Percentiles rank a stretch among this genome's conserved stretches.
phyloP scores from a whole-genome alignment of 2,329 filamentous ascomycete genomes.

The Phialophora chinensis region DNA sequence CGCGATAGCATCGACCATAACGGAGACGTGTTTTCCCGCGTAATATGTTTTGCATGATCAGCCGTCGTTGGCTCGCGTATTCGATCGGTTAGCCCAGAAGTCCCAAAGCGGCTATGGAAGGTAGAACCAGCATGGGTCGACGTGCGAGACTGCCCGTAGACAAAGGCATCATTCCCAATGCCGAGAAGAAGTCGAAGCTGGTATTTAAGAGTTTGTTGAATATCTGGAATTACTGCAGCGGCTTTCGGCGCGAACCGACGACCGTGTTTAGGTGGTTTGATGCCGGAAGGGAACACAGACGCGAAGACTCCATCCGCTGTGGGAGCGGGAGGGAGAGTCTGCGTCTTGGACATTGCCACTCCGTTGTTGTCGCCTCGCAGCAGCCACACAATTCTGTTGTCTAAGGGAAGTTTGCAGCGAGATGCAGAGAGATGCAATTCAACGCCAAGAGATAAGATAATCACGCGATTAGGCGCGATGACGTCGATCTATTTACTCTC shows the following conservation, averaged over 20 bases:
- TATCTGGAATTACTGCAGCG: constrained; percentile 22
- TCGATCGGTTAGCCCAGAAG: constrained; percentile 23
- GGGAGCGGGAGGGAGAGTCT: constrained; percentile 6
- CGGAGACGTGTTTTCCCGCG: constrained; percentile 23
- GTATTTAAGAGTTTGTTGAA: constrained; percentile 10
- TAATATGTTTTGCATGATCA: constrained; percentile 24
- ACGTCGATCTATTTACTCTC: neutral
- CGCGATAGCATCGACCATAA: constrained; percentile 25
- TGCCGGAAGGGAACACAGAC: constrained; percentile 31
- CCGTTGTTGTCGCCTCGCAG: neutral
- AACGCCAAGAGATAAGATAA: neutral
- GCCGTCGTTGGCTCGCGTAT: constrained; percentile 27
- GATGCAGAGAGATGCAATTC: neutral
- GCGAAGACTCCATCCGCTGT: constrained; percentile 18
- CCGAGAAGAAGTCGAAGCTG: constrained; percentile 33
- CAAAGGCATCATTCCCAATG: constrained; percentile 27
- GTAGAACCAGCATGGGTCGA: constrained; percentile 14
- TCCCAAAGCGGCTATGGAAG: constrained; percentile 31
- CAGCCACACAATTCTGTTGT: neutral
- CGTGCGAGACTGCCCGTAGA: constrained; percentile 24
- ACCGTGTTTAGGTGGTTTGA: constrained; percentile 27
- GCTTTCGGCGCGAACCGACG: constrained; percentile 23
- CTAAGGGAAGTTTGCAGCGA: neutral
- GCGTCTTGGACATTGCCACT: constrained; percentile 17
- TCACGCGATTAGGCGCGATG: neutral